Base-by-base conservation (phyloP, 2,329 filamentous ascomycete species). In the Dryadomyces quercus-mongolicae region DNA sequence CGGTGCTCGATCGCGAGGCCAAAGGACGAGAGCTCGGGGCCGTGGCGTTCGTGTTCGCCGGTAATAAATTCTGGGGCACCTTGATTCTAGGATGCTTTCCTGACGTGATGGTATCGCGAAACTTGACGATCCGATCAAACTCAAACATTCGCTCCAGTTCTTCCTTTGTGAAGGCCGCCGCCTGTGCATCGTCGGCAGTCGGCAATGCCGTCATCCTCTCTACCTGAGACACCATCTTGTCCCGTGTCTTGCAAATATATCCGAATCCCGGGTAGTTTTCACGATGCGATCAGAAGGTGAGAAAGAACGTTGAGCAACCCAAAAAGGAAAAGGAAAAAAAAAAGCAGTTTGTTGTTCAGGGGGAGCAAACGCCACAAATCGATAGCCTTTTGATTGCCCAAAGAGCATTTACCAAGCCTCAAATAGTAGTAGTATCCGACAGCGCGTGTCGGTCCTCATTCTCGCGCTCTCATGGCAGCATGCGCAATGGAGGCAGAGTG, bases 41-140 rank as follows among this genome's bases (percentile, higher is more conserved):
- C 57, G 61, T 62, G n/a, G 48, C 16, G 21, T 38, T 48, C 12
- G 49, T 22, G 40, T 43, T 45, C 10, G 56, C 40, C 0, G 44
- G 55, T 2, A 45, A 31, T 57, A 72, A 61, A 64, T 73, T 70
- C 55, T 70, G 62, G 56, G 76, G 74, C 38, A 75, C 66, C 65
- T 81, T 83, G 68, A 85, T 76, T 62, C 71, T 76, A 51, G 80
- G 76, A 64, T 91, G 85, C 62, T 77, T 82, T 65, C 91, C 90
- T 67, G 87, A 81, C 65, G 93, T 75, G 62, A 97, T 79, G 61
- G 83, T 77, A 73, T 95, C 86, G 69, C 84, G 85, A 68, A 97
- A 83, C 61, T 76, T 80, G 64, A 95, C 68, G 63, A 97, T 86
- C 71, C 85, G 88, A 65, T 85, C 80, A 73, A 89, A 93, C 69